Base-by-base conservation (phyloP, 805 yeast species). In the Helenozyma rhizophorensis region DNA sequence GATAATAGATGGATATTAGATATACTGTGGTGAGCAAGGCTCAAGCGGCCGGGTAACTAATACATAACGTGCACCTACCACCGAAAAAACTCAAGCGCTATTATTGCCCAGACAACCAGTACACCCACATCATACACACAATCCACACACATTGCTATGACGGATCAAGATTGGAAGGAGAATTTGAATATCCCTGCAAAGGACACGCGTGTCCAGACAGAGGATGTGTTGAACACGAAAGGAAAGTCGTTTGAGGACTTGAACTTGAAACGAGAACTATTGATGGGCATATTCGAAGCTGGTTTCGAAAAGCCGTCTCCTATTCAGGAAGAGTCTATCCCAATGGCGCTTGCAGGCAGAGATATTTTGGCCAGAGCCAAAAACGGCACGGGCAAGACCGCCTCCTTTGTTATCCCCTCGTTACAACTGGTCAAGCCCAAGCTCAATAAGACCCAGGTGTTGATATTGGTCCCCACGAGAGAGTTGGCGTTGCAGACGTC, bases 281-380 rank as follows among this genome's bases (percentile, higher is more conserved):
- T 93, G 56, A 93, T 93, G 98, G 98, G 98, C 22, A 90, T 93
- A 45, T 93, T 89, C 59, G 98, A 93, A 62, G 97, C 97, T 1
- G 98, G 98, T 30, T 93, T 93, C 55, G 98, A 93, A 60, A 87
- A 84, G 54, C 98, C 98, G 5, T 85, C 96, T 19, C 98, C 98
- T 13, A 88, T 93, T 56, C 98, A 93, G 63, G 97, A 90, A 63
- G 97, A 89, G 59, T 78, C 95, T 6, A 93, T 93, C 37, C 98
- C 98, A 2, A 86, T 87, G 53, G 96, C 97, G 1, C 72, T 93
- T 27, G 82, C 93, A 35, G 97, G 97, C 32, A 80, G 96, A 65
- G 98, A 93, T 61, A 83, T 93, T 39, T 73, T 93, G 43, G 98
- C 98, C 11, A 78, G 98, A 66, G 97, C 98, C 27, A 93, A 93